Percentiles rank a stretch among this genome's conserved stretches.
phyloP scores from a whole-genome alignment of 306 rosid species.

The Lathyrus sativus region DNA sequence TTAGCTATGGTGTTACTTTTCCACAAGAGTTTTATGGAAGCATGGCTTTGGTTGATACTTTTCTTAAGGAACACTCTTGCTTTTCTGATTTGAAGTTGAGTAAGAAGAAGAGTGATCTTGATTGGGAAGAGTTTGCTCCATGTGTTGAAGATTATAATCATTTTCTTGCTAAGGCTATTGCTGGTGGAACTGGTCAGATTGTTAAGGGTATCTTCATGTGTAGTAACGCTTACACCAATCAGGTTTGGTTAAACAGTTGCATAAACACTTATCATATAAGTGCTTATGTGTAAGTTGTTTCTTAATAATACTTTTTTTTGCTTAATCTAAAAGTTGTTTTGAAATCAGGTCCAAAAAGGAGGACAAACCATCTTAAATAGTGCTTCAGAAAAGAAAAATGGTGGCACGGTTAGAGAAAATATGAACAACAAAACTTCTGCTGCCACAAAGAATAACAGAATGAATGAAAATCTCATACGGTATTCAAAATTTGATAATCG shows the following conservation, averaged over 20 bases:
- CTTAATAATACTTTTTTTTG: neutral
- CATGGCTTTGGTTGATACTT: conserved; percentile 60
- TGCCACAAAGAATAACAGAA: conserved; percentile 33
- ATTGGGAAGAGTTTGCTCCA: conserved; percentile 94
- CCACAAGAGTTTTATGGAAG: conserved; percentile 42
- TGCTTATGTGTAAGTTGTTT: neutral
- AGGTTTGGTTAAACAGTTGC: conserved; percentile 49
- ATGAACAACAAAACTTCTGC: conserved; percentile 28
- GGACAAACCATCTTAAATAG: conserved; percentile 64
- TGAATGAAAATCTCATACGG: conserved; percentile 72
- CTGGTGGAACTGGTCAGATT: conserved; percentile 94
- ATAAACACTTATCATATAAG: neutral
- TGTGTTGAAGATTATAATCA: conserved; percentile 76
- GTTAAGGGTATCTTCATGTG: conserved; percentile 89
- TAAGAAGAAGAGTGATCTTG: conserved; percentile 48
- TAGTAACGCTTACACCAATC: conserved; percentile 80
- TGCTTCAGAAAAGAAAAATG: conserved; percentile 40
- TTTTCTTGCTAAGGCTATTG: conserved; percentile 83
- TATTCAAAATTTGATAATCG: conserved; percentile 19
- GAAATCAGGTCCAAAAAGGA: conserved; percentile 74
- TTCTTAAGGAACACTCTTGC: conserved; percentile 70
- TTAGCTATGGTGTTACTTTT: conserved; percentile 87
- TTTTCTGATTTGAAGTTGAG: conserved; percentile 50
- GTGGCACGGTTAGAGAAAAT: conserved; percentile 35
- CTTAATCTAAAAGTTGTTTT: neutral